Evolutionary conservation across 768 basidiomycete genomes (phyloP), one percentile per base, ranked within the genome.

Genomic region (Mycena alexandri): DNA sequence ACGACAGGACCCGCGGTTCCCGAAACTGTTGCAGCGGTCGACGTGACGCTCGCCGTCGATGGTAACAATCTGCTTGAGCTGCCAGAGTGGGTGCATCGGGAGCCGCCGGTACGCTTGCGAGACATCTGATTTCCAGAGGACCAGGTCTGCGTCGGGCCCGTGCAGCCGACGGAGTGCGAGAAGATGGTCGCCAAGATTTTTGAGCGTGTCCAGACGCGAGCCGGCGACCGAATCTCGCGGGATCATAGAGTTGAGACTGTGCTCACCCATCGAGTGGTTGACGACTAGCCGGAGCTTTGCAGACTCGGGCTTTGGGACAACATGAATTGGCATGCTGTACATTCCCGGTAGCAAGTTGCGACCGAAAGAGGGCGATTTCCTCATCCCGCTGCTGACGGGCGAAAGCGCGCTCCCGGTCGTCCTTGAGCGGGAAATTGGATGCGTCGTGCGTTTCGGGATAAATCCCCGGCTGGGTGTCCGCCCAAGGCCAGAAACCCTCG

Each of bases 1-100:
- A 0, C 50, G 41, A 0, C 67, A 69, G 0, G 75, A 69, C 0
- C 59, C 74, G 0, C 47, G 7, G 0, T 66, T 65, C 0, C 73
- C 70, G 53, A 75, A 77, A 2, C 70, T 62, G 22, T 73, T 73
- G 0, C 53, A 17, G 0, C 42, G 42, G 5, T 76, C 72, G 0
- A 76, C 70, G 55, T 69, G 54, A 0, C 54, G 21, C 0, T 36
- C n/a, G 0, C 58, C 57, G 8, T 71, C 44, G 29, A 74, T 48
- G 0, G 63, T 64, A 0, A 79, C 60, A 0, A 78, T 53, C 36
- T 81, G 80, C 13, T 76, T 75, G 10, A 79, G 54, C 17, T n/a
- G n/a, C n/a, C n/a, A n/a, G n/a, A n/a, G n/a, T n/a, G n/a, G n/a
- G n/a, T n/a, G n/a, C n/a, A n/a, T n/a, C n/a, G n/a, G n/a, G n/a